Percentiles rank a stretch among this genome's conserved stretches.
Conservation (phyloP, 257 asterid species). For the Lantana camara region DNA sequence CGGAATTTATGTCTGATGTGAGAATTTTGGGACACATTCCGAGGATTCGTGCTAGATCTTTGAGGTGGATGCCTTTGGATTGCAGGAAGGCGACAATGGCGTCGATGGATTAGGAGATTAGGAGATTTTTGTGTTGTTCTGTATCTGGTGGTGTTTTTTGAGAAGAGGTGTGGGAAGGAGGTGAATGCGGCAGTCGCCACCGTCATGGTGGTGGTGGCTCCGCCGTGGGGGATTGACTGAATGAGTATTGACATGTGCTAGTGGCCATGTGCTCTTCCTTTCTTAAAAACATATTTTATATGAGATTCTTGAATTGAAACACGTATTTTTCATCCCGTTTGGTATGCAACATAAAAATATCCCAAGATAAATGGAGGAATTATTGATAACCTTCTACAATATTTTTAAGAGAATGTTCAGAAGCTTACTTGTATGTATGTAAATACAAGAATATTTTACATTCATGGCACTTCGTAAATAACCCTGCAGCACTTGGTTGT, state of each 20-base stretch:
- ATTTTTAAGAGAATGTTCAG: no score
- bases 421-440: no score
- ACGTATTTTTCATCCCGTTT: no score
- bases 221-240: conserved; percentile 5
- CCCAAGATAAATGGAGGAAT: no score
- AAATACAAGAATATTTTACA: no score
- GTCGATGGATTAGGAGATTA: conserved; percentile 44
- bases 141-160: neutral
- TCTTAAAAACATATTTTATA: neutral
- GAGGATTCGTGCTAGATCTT: conserved; percentile 55
- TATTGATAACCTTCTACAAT: no score
- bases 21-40: conserved; percentile 67
- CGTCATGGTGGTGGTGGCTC: conserved; percentile 26
- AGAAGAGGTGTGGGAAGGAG: conserved; percentile 36
- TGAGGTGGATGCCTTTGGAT: conserved; percentile 63
- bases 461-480: no score
- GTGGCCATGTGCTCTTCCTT: neutral
- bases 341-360: no score
- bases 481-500: no score
- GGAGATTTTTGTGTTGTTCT: neutral
- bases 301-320: conserved; percentile 23
- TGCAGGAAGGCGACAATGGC: conserved; percentile 50
- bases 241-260: no score
- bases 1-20: conserved; percentile 48
- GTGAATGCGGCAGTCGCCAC: conserved; percentile 34